Evolutionary conservation across 805 yeast genomes (phyloP), one percentile per base, ranked within the genome.

Genomic region (Kuraishia floccosa): DNA sequence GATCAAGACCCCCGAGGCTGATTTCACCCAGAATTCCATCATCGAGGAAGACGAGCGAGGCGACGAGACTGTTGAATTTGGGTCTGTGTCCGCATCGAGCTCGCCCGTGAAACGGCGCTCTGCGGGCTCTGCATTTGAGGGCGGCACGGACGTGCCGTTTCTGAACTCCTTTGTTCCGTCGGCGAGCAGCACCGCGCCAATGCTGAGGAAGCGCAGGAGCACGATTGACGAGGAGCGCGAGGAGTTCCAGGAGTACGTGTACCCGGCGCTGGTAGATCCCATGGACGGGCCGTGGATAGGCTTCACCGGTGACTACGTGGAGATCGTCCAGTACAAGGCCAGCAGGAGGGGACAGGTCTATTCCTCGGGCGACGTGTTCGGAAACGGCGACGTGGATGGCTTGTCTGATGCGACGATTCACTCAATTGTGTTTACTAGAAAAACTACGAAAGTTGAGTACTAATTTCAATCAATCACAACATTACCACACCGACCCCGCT

Each of bases 401-500:
- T 17, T 30, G 23, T 19, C 34, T 29, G 3, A 34, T 20, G 23
- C n/a, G 14, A 24, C 25, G n/a, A 15, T 14, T 10, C 18, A 32
- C 3, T 13, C 11, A 3, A 12, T 22, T 15, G 24, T 12, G 12
- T n/a, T 14, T 13, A 9, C 31, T 12, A 27, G 26, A n/a, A 39
- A 37, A 10, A 32, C 46, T 5, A 31, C 33, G 19, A 4, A 15
- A n/a, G n/a, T n/a, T n/a, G n/a, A n/a, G n/a, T n/a, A n/a, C n/a
- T n/a, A n/a, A n/a, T n/a, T n/a, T n/a, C n/a, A n/a, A n/a, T n/a
- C n/a, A 13, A 12, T 43, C 50, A 86, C 26, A 89, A 65, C 75
- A 91, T 69, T 6, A 91, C 94, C 16, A 83, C 89, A 40, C 96
- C 98, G 22, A 91, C 69, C 6, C 87, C 94, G 54, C 95, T 85